Evolutionary conservation across 176 grass and related monocot genomes (phyloP).

Genomic region (Oropetium thomaeum): DNA sequence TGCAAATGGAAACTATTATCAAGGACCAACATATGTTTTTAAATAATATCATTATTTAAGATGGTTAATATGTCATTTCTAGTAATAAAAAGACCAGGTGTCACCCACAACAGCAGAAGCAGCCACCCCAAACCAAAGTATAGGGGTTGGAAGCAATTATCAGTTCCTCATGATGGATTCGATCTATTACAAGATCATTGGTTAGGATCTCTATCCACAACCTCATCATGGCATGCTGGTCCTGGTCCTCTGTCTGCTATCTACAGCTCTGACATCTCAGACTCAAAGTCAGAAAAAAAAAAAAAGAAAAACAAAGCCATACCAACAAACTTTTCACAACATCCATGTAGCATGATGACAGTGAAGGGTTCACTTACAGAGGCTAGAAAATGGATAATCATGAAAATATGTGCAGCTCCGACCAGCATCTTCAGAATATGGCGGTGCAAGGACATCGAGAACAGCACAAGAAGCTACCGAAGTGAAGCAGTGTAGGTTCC

Average conservation of each 20-base stretch:
- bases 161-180: background rate
- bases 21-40: background rate
- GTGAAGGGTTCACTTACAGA: constrained; percentile 52
- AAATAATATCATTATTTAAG: background rate
- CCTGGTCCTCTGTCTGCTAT: background rate
- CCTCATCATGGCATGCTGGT: background rate
- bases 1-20: background rate
- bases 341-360: background rate
- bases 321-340: background rate
- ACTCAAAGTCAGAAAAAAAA: background rate
- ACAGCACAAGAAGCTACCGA: constrained; percentile 75
- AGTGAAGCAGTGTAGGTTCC: constrained; percentile 77
- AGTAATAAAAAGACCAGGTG: background rate
- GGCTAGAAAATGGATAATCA: constrained; percentile 63
- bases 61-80: constrained; percentile 2
- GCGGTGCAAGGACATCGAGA: constrained; percentile 71
- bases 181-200: background rate
- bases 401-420: constrained; percentile 66
- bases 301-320: background rate
- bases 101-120: background rate
- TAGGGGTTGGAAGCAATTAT: background rate
- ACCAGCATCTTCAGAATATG: constrained; percentile 51
- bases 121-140: background rate
- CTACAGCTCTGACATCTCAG: background rate
- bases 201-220: background rate